phyloP scores from a whole-genome alignment of 1,139 yeast species.

The Pichia cactophila region DNA sequence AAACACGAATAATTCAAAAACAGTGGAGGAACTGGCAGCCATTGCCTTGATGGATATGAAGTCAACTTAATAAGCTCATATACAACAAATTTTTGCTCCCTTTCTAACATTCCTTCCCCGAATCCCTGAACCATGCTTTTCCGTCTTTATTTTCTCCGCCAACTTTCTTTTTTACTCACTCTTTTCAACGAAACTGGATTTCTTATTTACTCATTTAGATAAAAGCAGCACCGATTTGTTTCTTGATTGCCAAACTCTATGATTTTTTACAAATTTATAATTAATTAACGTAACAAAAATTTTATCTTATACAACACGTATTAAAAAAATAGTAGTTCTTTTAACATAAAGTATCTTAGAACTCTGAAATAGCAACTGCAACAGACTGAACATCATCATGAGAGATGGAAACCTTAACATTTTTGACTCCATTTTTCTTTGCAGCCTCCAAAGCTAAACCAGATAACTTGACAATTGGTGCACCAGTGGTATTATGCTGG shows the following conservation, averaged over 20 bases:
- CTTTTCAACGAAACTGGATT: conserved; percentile 6
- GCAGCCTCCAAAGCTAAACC: conserved; percentile 81
- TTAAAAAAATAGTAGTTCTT: too few species aligned
- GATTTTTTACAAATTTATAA: background rate
- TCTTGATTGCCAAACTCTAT: background rate
- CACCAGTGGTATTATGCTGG: conserved; percentile 64
- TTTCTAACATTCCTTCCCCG: background rate
- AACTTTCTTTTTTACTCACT: background rate
- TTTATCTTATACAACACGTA: too few species aligned
- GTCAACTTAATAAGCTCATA: conserved; percentile 22
- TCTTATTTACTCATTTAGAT: background rate
- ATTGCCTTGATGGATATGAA: conserved; percentile 55
- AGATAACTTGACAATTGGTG: conserved; percentile 68
- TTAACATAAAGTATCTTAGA: conserved; percentile 23
- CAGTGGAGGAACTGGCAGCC: conserved; percentile 46
- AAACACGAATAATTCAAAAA: conserved; percentile 9
- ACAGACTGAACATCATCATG: conserved; percentile 97
- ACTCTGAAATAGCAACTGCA: conserved; percentile 89
- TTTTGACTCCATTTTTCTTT: conserved; percentile 55
- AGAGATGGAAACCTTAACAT: conserved; percentile 79
- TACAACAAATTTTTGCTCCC: background rate
- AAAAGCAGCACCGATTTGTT: background rate
- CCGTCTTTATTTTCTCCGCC: background rate
- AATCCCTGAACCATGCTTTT: background rate
- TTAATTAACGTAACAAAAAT: background rate